These are phyloP conservation scores for Silene latifolia DNA, from an alignment of 148 eudicot species.

Conservation along the genomic window DNA sequence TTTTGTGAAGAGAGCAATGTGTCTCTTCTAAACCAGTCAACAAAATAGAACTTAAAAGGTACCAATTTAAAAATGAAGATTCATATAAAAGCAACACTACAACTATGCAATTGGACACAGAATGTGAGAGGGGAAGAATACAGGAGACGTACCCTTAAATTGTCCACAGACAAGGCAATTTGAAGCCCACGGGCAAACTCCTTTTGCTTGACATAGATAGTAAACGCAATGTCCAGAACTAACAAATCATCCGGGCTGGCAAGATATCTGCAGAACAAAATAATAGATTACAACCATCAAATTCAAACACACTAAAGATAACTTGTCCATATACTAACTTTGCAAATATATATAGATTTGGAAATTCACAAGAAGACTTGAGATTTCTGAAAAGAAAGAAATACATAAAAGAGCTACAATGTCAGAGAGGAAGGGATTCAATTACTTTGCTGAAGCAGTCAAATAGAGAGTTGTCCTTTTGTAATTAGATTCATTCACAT, in stretches of 20 bases:
- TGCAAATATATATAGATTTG: background rate
- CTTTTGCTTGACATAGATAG: conserved; percentile 57
- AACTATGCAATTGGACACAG: background rate
- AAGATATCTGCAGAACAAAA: conserved; percentile 55
- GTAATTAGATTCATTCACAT: conserved; percentile 65
- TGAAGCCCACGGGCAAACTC: conserved; percentile 87
- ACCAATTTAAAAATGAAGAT: background rate
- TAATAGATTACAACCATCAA: background rate
- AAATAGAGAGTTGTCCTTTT: conserved; percentile 80
- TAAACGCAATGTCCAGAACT: conserved; percentile 68
- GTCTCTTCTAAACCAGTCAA: too few species aligned
- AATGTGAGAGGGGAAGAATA: background rate
- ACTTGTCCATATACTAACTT: too few species aligned
- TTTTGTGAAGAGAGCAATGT: too few species aligned
- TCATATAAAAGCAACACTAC: background rate
- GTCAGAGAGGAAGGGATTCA: conserved; percentile 5
- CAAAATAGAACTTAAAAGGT: background rate
- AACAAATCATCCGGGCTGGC: conserved; percentile 83
- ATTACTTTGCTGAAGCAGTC: conserved; percentile 77
- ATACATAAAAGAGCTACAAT: background rate
- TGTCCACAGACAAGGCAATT: conserved; percentile 73
- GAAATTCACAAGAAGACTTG: background rate
- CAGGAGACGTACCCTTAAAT: conserved; percentile 52
- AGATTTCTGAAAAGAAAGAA: background rate
- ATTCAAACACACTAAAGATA: background rate